Percentiles rank a stretch among this genome's conserved stretches.
These are phyloP conservation scores for Climacium dendroides DNA, from an alignment of 225 moss, liverwort and hornwort species.

Conservation along the genomic window DNA sequence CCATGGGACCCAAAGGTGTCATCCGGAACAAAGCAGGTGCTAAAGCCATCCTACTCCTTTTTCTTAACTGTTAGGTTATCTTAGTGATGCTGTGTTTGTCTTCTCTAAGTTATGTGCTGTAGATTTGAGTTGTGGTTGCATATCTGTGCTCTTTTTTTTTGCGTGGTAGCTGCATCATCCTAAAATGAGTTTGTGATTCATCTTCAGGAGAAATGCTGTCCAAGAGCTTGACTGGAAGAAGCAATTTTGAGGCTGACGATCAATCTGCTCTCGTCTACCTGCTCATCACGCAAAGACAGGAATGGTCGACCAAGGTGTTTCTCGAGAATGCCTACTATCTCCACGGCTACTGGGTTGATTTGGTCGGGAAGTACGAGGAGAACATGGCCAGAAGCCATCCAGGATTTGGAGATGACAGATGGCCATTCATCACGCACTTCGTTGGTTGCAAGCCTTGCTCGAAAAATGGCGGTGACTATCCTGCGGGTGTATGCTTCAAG, in stretches of 20 bases:
- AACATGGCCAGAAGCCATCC: slow-evolving; percentile 18
- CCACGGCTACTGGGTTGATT: slow-evolving; percentile 30
- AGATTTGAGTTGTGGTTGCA: neutral
- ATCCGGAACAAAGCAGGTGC: slow-evolving; percentile 20
- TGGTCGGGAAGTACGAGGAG: slow-evolving; percentile 26
- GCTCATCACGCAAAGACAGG: slow-evolving; percentile 11
- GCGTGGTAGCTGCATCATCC: neutral
- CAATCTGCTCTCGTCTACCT: slow-evolving; percentile 31
- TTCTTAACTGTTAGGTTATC: neutral
- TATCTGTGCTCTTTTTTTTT: too few relatives aligned
- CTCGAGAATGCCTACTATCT: slow-evolving; percentile 30
- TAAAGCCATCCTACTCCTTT: too few relatives aligned
- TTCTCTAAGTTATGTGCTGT: neutral
- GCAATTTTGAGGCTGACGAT: slow-evolving; percentile 32
- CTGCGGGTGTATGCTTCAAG: slow-evolving; percentile 13
- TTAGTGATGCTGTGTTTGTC: neutral
- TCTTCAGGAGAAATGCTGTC: slow-evolving; percentile 15
- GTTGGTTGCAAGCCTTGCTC: slow-evolving; percentile 37
- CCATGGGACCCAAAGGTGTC: slow-evolving; percentile 33
- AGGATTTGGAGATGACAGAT: slow-evolving; percentile 22
- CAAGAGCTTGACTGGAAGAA: slow-evolving; percentile 7
- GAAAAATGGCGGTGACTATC: slow-evolving; percentile 26
- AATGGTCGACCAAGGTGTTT: slow-evolving; percentile 15
- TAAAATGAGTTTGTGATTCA: neutral
- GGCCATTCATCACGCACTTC: slow-evolving; percentile 38